Percentiles rank a stretch among this genome's conserved stretches.
Conservation (phyloP, 495 filamentous ascomycete genomes). For the Staphylotrichum tortipilum region DNA sequence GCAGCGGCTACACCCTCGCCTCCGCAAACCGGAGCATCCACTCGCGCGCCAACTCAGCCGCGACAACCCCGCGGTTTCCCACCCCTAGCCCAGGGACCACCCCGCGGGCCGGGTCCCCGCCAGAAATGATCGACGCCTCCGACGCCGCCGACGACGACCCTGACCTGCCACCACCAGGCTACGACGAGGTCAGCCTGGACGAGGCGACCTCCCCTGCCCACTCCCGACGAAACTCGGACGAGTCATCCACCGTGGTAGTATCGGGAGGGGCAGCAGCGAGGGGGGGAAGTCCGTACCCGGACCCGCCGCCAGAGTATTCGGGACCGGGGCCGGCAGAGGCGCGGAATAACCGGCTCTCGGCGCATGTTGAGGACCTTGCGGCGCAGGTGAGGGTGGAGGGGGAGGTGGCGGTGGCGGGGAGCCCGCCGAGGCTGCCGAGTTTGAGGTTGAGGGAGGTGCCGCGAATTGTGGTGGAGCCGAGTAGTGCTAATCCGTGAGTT, state of each 20-base stretch:
- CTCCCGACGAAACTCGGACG: conserved; percentile 23
- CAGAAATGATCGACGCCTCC: conserved; percentile 36
- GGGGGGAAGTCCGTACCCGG: conserved; percentile 23
- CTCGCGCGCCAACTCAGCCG: conserved; percentile 22
- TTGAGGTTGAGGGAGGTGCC: conserved; percentile 37
- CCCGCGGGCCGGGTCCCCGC: conserved; percentile 28
- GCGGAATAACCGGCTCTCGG: conserved; percentile 21
- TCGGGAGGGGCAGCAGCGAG: too few species aligned
- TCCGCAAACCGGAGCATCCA: too few species aligned
- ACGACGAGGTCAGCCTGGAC: conserved; percentile 47
- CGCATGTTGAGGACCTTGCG: conserved; percentile 23
- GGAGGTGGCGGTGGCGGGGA: conserved; percentile 13
- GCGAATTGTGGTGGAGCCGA: conserved; percentile 45
- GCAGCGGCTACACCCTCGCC: conserved; percentile 18
- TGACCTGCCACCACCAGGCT: conserved; percentile 45
- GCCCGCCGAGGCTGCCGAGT: conserved; percentile 35
- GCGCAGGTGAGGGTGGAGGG: conserved; percentile 9
- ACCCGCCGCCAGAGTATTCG: conserved; percentile 44
- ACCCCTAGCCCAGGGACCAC: conserved; percentile 2
- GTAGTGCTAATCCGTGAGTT: conserved; percentile 30
- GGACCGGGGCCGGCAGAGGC: conserved; percentile 15
- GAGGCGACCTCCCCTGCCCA: conserved; percentile 26
- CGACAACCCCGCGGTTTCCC: neutral
- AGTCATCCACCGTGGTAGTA: too few species aligned
- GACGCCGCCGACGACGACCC: conserved; percentile 40